Conservation (phyloP, 2,329 filamentous ascomycete species). For the Purpureocillium takamizusanense region DNA sequence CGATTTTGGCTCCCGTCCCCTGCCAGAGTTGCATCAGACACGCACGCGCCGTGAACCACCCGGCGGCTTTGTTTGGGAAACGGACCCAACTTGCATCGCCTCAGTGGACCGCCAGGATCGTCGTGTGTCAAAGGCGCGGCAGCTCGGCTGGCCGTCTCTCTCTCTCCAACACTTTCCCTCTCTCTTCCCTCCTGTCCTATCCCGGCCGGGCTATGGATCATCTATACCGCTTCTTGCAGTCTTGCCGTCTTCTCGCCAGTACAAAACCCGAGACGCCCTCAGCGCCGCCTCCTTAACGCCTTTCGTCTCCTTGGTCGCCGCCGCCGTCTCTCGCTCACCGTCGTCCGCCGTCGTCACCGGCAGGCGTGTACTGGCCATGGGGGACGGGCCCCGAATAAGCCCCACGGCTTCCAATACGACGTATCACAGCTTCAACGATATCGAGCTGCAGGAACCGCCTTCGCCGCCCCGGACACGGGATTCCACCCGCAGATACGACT, state of each 20-base stretch:
- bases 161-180: background rate
- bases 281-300: too few species aligned
- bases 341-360: too few species aligned
- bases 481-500: constrained; percentile 9
- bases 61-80: too few species aligned
- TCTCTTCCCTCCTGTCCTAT: background rate
- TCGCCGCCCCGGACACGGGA: constrained; percentile 4
- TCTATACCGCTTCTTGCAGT: background rate
- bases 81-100: too few species aligned
- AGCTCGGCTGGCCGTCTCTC: background rate
- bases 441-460: constrained; percentile 35
- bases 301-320: too few species aligned
- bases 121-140: background rate
- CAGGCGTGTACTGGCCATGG: constrained; percentile 2
- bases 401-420: constrained; percentile 28
- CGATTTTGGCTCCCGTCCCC: too few species aligned
- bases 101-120: too few species aligned
- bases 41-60: too few species aligned
- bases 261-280: too few species aligned
- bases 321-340: too few species aligned
- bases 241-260: background rate
- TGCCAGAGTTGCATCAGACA: too few species aligned
- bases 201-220: constrained; percentile 1
- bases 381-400: constrained; percentile 22
- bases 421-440: constrained; percentile 46